Evolutionary conservation across 75 land plant species (phyloP).

Genomic region (Sequoiadendron giganteum): DNA sequence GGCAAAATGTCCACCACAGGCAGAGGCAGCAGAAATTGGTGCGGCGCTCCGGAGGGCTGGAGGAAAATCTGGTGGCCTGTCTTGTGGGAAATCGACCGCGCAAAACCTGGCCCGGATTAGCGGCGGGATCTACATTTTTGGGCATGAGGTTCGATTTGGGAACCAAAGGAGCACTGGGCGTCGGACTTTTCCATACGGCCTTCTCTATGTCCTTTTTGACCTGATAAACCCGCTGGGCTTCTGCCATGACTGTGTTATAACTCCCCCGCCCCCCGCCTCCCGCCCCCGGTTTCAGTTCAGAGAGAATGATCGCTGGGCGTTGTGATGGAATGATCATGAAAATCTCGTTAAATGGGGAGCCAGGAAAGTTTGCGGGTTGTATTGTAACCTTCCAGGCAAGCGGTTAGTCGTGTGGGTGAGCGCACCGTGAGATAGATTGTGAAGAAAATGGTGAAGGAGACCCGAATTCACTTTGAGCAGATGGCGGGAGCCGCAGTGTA

Average conservation of each 20-base stretch:
- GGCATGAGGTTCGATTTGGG: neutral
- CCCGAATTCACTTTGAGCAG: too few relatives aligned
- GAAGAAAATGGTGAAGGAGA: too few relatives aligned
- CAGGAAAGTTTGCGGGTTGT: too few relatives aligned
- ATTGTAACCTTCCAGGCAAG: too few relatives aligned
- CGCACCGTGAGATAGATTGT: too few relatives aligned
- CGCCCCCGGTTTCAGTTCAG: neutral
- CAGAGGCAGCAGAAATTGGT: constrained; percentile 33
- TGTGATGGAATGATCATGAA: neutral
- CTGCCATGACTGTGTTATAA: constrained; percentile 15
- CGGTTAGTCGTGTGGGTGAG: too few relatives aligned
- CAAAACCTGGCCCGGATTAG: neutral
- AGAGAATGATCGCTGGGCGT: neutral
- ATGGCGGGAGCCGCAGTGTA: too few relatives aligned
- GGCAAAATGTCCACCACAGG: constrained; percentile 36
- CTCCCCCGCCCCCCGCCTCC: constrained; percentile 15
- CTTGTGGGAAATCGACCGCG: neutral
- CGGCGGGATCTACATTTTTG: constrained; percentile 6
- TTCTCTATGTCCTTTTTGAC: constrained; percentile 12
- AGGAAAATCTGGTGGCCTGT: constrained; percentile 13
- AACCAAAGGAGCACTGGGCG: constrained; percentile 20
- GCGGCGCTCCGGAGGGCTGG: constrained; percentile 31
- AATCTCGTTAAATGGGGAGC: too few relatives aligned
- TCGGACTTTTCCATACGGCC: neutral
- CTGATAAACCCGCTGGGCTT: constrained; percentile 16